Evolutionary conservation across 305 asterid genomes (phyloP), one percentile per base, ranked within the genome.

Genomic region (Solanum hybrid): DNA sequence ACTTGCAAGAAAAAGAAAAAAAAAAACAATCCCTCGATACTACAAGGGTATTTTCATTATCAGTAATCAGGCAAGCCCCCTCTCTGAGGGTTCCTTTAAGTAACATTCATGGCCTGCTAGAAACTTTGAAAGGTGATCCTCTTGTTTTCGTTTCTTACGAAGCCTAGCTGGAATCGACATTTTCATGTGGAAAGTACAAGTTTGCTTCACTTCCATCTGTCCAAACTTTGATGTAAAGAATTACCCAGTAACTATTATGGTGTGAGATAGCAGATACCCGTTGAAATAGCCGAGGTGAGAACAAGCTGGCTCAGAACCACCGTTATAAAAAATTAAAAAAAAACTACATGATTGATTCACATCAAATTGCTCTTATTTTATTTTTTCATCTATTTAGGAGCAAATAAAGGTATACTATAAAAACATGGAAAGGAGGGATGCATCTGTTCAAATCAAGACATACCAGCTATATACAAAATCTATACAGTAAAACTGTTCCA

Each of bases 121-220:
- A 84, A 51, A 84, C 41, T 17, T 31, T 1, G 38, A 45, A 84
- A 57, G 88, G 76, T 20, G 41, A 51, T 45, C 76, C 75, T 10
- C 22, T 83, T 29, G 38, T 83, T 83, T 83, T 83, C 33, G 32
- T 51, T 29, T 45, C 37, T 57, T 51, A 83, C 32, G 39, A 83
- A 83, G 27, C 88, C 88, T 83, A 83, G 75, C 76, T 84, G 76
- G 88, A 84, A 31, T 84, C 39, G 14, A 51, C 76, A 84, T 31
- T 84, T 27, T 51, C 17, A 15, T 31, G 76, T 84, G 33, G 73
- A 31, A 51, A 9, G 88, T 51, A 29, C 38, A 29, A 51, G 76
- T 84, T 83, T 84, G 41, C 41, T 51, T 51, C 88, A 79, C 85
- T 79, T 79, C 20, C 57, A 79, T 10, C 1, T 79, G 17, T 79